phyloP scores from a whole-genome alignment of 352 stramenopile genomes.

The Pythium rhizo-oryzae region DNA sequence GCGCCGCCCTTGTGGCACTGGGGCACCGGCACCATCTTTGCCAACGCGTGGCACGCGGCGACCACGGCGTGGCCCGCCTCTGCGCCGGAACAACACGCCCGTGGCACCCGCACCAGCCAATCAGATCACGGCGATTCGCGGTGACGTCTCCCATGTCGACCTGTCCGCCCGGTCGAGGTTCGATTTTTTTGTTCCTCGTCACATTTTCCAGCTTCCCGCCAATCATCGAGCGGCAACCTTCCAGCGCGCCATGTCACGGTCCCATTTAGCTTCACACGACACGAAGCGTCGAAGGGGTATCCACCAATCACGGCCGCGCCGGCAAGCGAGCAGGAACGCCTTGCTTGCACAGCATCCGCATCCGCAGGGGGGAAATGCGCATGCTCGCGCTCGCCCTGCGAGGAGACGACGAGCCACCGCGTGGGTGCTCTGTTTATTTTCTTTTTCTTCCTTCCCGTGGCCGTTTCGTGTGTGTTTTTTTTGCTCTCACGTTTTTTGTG shows the following conservation, averaged over 20 bases:
- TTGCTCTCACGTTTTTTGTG: too few relatives aligned
- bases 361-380: too few relatives aligned
- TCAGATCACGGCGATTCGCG: neutral
- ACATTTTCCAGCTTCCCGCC: neutral
- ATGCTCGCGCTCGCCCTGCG: too few relatives aligned
- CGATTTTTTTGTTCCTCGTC: constrained; percentile 4
- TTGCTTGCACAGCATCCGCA: too few relatives aligned
- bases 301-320: neutral
- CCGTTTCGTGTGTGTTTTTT: too few relatives aligned
- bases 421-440: too few relatives aligned
- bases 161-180: neutral
- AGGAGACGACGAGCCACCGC: too few relatives aligned
- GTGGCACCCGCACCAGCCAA: neutral
- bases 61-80: neutral
- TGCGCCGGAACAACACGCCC: neutral
- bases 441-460: too few relatives aligned
- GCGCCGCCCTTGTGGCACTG: too few relatives aligned
- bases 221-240: neutral
- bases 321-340: too few relatives aligned
- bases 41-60: too few relatives aligned
- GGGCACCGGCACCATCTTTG: too few relatives aligned
- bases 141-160: neutral
- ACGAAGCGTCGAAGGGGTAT: neutral
- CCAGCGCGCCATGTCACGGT: neutral
- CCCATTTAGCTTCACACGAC: neutral